Conservation (phyloP, 176 grass and related monocot species). For the Avena eriantha region DNA sequence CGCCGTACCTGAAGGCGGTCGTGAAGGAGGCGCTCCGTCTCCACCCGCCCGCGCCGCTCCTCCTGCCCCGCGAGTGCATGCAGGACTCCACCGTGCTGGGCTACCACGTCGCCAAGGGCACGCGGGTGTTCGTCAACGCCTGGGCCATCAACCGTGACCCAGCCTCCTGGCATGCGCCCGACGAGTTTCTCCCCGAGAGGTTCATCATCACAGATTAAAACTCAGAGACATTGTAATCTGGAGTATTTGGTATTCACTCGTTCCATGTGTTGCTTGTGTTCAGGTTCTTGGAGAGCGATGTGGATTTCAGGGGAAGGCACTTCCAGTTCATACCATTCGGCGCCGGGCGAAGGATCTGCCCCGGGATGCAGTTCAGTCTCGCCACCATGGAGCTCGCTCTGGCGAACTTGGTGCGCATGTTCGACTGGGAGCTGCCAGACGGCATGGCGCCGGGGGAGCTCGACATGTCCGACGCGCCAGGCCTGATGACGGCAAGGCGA, state of each 20-base stretch:
- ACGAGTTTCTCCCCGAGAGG: slow-evolving; percentile 52
- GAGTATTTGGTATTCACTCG: neutral
- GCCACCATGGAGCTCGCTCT: slow-evolving; percentile 55
- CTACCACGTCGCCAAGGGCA: slow-evolving; percentile 48
- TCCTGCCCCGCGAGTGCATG: slow-evolving; percentile 56
- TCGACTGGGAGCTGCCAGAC: slow-evolving; percentile 61
- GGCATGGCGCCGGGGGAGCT: slow-evolving; percentile 36
- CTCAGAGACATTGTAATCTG: too few species aligned
- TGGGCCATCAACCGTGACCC: slow-evolving; percentile 58
- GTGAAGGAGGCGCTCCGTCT: slow-evolving; percentile 65
- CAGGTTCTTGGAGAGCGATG: slow-evolving; percentile 47
- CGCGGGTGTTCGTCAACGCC: slow-evolving; percentile 62
- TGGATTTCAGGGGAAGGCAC: slow-evolving; percentile 55
- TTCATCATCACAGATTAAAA: neutral
- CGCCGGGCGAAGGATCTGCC: slow-evolving; percentile 48
- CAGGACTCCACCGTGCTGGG: slow-evolving; percentile 43
- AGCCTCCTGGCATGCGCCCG: slow-evolving; percentile 48
- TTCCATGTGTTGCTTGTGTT: neutral
- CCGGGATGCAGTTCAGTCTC: slow-evolving; percentile 57
- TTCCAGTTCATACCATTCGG: slow-evolving; percentile 68
- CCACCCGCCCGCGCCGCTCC: slow-evolving; percentile 57
- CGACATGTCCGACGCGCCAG: slow-evolving; percentile 52
- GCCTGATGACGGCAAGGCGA: slow-evolving; percentile 23
- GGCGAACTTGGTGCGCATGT: slow-evolving; percentile 45
- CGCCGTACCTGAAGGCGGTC: slow-evolving; percentile 52